A percentile compares a stretch with the other conserved stretches of the same genome.
Evolutionary conservation across 345 rosid species (phyloP).

Genomic region (Hibiscus mutabilis): DNA sequence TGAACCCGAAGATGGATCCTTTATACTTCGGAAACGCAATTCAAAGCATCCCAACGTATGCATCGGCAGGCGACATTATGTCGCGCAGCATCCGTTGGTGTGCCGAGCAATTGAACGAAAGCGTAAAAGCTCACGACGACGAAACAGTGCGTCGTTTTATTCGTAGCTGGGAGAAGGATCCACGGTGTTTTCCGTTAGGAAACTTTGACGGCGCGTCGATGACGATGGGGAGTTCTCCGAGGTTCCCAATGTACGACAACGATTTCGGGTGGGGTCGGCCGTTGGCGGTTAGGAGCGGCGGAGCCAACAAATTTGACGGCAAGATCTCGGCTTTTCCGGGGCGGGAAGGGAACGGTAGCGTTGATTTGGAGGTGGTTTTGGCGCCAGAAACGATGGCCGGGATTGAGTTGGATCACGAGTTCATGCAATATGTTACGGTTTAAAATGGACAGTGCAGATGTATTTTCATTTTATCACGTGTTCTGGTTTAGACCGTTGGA

Average conservation of each 20-base stretch:
- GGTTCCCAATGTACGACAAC: constrained; percentile 92
- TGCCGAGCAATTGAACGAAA: constrained; percentile 63
- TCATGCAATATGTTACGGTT: constrained; percentile 54
- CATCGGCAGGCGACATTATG: constrained; percentile 62
- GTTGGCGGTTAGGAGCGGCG: constrained; percentile 76
- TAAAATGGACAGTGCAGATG: constrained; percentile 11
- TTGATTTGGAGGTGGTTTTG: constrained; percentile 79
- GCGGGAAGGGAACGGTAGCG: constrained; percentile 63
- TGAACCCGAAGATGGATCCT: constrained; percentile 63
- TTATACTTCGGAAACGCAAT: constrained; percentile 91
- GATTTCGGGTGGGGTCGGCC: constrained; percentile 99
- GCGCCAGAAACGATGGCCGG: constrained; percentile 80
- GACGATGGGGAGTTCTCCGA: constrained; percentile 91
- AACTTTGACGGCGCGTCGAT: constrained; percentile 77
- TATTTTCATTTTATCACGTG: not conserved
- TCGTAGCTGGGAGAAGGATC: constrained; percentile 66
- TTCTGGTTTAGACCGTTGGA: not conserved
- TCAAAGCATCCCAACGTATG: constrained; percentile 76
- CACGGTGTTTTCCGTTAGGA: constrained; percentile 79
- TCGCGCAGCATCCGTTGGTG: constrained; percentile 70
- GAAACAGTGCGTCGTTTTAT: constrained; percentile 39
- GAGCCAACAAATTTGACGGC: constrained; percentile 88
- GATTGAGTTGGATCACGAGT: constrained; percentile 64
- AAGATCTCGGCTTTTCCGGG: constrained; percentile 99
- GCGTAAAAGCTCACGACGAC: constrained; percentile 54